These are phyloP conservation scores for Paecilomyces variotii DNA, from an alignment of 2,329 filamentous ascomycete species.

Conservation along the genomic window DNA sequence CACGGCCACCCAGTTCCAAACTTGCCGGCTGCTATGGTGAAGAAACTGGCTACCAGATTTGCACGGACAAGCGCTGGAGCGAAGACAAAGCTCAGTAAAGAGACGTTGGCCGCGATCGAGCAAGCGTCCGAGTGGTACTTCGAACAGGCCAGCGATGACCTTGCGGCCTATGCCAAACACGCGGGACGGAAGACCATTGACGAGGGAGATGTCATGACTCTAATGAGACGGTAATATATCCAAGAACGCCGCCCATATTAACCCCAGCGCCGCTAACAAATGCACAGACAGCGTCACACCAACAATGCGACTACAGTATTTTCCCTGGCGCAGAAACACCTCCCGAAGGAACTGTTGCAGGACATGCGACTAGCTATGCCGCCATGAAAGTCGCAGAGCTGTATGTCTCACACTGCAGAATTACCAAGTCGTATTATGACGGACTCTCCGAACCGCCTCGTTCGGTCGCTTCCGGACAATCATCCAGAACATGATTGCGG, in stretches of 20 bases:
- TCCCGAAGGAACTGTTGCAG: constrained; percentile 75
- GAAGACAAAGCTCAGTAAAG: constrained; percentile 63
- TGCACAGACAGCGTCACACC: constrained; percentile 65
- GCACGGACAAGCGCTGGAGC: constrained; percentile 57
- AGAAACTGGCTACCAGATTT: constrained; percentile 57
- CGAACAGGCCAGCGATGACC: constrained; percentile 73
- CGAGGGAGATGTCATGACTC: constrained; percentile 69
- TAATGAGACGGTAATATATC: constrained; percentile 66
- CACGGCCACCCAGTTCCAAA: constrained; percentile 70
- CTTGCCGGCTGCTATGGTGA: constrained; percentile 65
- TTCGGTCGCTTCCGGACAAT: constrained; percentile 78
- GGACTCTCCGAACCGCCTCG: constrained; percentile 63
- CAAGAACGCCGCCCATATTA: not conserved
- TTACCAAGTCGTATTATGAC: constrained; percentile 69
- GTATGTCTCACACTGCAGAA: constrained; percentile 12
- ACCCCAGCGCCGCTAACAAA: constrained; percentile 20
- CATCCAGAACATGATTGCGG: constrained; percentile 94
- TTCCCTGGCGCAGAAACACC: constrained; percentile 72
- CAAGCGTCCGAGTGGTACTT: constrained; percentile 89
- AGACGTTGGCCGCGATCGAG: constrained; percentile 65
- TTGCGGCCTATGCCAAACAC: constrained; percentile 72
- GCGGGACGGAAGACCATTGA: constrained; percentile 78
- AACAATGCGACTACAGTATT: constrained; percentile 67
- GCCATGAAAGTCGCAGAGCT: constrained; percentile 17
- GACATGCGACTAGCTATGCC: constrained; percentile 52